A percentile compares a stretch with the other conserved stretches of the same genome.
phyloP scores from a whole-genome alignment of 176 grass and related monocot species.

The Phoenix dactylifera region DNA sequence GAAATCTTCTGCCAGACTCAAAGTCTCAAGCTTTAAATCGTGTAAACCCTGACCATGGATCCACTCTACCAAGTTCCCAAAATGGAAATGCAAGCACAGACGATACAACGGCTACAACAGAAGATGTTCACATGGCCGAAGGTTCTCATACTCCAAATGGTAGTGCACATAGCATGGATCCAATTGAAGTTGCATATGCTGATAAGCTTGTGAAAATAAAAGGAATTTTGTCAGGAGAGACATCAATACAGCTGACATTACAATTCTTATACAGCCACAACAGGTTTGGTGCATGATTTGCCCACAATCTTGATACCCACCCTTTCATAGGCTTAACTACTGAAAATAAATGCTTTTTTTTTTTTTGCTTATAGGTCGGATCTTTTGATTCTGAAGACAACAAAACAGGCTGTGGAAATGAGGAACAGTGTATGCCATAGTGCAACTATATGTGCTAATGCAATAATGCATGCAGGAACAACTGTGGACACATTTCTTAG shows the following conservation, averaged over 20 bases:
- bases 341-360: neutral
- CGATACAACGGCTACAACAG: conserved; percentile 26
- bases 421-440: conserved; percentile 99
- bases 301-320: no score
- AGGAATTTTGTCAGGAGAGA: conserved; percentile 96
- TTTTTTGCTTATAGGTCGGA: conserved; percentile 57
- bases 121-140: conserved; percentile 86
- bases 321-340: neutral
- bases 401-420: conserved; percentile 99
- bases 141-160: conserved; percentile 44
- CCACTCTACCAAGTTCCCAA: conserved; percentile 34
- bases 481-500: conserved; percentile 98
- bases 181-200: conserved; percentile 40
- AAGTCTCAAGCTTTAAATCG: conserved; percentile 3
- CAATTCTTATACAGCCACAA: conserved; percentile 99
- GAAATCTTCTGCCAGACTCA: conserved; percentile 29
- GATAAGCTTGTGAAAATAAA: conserved; percentile 81
- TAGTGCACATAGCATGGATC: conserved; percentile 51
- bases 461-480: conserved; percentile 98
- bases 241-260: conserved; percentile 80
- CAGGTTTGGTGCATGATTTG: conserved; percentile 36
- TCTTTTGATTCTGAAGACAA: conserved; percentile 96
- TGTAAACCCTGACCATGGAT: conserved; percentile 4
- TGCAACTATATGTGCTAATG: conserved; percentile 95
- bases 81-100: conserved; percentile 26